Evolutionary conservation across 2,329 filamentous ascomycete species (phyloP).

Genomic region (Penicillium rolfsii): DNA sequence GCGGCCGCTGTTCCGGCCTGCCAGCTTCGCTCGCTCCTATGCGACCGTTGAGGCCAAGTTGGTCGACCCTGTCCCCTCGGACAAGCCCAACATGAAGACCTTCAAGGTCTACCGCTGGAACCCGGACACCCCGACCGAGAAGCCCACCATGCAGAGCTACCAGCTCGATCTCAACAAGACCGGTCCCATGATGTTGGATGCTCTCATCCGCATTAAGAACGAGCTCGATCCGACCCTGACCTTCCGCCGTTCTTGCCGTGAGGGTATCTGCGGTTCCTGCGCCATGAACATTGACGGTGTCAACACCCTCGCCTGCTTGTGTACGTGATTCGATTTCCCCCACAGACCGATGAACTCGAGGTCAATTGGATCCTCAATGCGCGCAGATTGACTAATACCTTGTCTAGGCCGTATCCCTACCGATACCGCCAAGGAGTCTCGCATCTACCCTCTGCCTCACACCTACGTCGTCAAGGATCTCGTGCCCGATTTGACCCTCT

Average conservation of each 20-base stretch:
- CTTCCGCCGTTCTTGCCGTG: constrained; percentile 92
- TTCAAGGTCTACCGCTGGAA: constrained; percentile 99
- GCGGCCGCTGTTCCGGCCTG: constrained; percentile 48
- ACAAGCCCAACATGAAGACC: constrained; percentile 74
- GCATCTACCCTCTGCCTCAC: constrained; percentile 97
- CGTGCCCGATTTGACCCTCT: constrained; percentile 94
- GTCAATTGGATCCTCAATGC: not conserved
- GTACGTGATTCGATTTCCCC: constrained; percentile 61
- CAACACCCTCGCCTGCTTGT: constrained; percentile 96
- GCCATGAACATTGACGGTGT: constrained; percentile 99
- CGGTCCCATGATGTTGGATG: constrained; percentile 96
- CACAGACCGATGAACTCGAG: constrained; percentile 3
- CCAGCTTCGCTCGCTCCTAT: constrained; percentile 49
- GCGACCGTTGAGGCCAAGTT: constrained; percentile 60
- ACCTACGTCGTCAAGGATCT: constrained; percentile 99
- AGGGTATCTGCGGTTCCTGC: constrained; percentile 98
- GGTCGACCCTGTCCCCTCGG: constrained; percentile 60
- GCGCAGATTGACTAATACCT: constrained; percentile 21
- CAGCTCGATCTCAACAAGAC: constrained; percentile 98
- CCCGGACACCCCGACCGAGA: constrained; percentile 85
- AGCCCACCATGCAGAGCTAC: constrained; percentile 95
- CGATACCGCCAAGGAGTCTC: constrained; percentile 77
- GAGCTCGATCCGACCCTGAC: constrained; percentile 96
- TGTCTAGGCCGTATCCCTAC: constrained; percentile 83
- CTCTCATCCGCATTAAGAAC: constrained; percentile 98